These are phyloP conservation scores for Rhododendron ovatum DNA, from an alignment of 148 eudicot species.

Conservation along the genomic window DNA sequence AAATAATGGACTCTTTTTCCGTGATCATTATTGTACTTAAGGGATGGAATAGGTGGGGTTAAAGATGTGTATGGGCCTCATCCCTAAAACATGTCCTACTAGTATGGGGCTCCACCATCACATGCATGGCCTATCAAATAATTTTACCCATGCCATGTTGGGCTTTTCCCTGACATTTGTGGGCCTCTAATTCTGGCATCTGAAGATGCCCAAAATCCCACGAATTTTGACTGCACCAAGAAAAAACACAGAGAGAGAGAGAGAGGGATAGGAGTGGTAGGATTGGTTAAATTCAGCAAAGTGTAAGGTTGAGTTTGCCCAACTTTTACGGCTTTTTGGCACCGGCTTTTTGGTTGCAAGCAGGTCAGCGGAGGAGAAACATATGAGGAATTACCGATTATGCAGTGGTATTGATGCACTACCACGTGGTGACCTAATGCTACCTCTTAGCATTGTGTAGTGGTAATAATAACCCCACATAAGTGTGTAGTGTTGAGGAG, in stretches of 20 bases:
- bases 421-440: too few species aligned
- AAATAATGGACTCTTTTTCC: not conserved
- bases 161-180: not conserved
- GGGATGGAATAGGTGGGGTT: not conserved
- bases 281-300: not conserved
- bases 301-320: not conserved
- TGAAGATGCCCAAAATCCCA: not conserved
- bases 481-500: too few species aligned
- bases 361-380: too few species aligned
- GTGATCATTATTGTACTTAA: not conserved
- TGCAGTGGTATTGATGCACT: too few species aligned
- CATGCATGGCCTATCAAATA: not conserved
- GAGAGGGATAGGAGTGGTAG: not conserved
- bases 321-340: not conserved
- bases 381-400: too few species aligned
- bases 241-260: not conserved
- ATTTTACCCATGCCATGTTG: not conserved
- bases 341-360: too few species aligned
- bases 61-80: not conserved
- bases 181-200: not conserved
- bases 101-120: not conserved
- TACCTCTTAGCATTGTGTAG: too few species aligned
- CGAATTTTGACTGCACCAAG: not conserved
- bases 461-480: too few species aligned
- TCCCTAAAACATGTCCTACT: not conserved